Evolutionary conservation across 2,329 filamentous ascomycete genomes (phyloP).

Genomic region (Calonectria crousiana): DNA sequence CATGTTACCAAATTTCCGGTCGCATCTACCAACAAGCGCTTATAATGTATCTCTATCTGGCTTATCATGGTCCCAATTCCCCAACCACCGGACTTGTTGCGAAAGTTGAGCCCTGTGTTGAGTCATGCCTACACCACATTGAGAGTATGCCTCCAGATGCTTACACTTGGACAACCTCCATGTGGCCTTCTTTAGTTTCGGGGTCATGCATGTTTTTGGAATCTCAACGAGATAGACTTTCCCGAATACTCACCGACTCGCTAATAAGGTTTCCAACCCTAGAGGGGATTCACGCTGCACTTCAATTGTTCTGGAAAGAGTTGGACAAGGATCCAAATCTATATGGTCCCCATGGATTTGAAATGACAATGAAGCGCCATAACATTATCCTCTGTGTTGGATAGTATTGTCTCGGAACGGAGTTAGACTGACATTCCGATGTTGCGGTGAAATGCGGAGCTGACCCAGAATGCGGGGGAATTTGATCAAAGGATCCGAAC

Average conservation of each 20-base stretch:
- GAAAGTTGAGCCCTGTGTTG: constrained; percentile 18
- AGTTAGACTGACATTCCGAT: neutral
- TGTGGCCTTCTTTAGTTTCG: constrained; percentile 18
- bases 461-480: neutral
- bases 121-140: constrained; percentile 12
- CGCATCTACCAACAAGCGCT: constrained; percentile 19
- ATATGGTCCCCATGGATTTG: constrained; percentile 19
- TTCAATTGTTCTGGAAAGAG: constrained; percentile 17
- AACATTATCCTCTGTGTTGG: constrained; percentile 20
- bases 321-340: constrained; percentile 8
- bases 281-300: constrained; percentile 14
- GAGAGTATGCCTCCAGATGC: constrained; percentile 17
- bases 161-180: constrained; percentile 23
- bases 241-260: constrained; percentile 13
- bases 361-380: constrained; percentile 18
- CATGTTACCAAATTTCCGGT: constrained; percentile 10
- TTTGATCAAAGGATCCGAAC: neutral
- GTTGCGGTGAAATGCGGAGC: neutral
- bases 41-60: constrained; percentile 7
- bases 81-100: constrained; percentile 10
- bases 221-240: constrained; percentile 7
- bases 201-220: constrained; percentile 22
- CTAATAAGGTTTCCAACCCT: constrained; percentile 16
- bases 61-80: constrained; percentile 3
- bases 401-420: neutral